phyloP scores from a whole-genome alignment of 306 rosid genomes.

The Gastrolobium bilobum region DNA sequence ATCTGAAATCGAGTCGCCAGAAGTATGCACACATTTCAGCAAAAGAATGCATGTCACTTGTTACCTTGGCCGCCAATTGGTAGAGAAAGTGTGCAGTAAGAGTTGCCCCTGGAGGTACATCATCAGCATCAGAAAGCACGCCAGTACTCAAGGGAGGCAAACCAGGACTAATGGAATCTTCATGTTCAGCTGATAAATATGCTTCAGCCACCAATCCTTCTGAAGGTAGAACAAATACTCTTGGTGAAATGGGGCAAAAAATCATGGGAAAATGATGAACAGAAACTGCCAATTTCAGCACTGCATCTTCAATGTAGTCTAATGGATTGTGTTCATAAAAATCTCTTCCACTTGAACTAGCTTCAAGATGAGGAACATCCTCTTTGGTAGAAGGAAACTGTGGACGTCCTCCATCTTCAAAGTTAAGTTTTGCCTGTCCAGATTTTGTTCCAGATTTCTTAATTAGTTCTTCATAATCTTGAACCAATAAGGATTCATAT shows the following conservation, averaged over 20 bases:
- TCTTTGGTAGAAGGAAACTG: slow-evolving; percentile 60
- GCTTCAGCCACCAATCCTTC: slow-evolving; percentile 89
- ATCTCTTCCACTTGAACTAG: slow-evolving; percentile 72
- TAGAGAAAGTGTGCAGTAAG: slow-evolving; percentile 93
- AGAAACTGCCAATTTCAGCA: slow-evolving; percentile 72
- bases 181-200: slow-evolving; percentile 71
- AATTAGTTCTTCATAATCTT: slow-evolving; percentile 89
- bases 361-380: slow-evolving; percentile 57
- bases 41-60: slow-evolving; percentile 40
- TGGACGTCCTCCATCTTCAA: slow-evolving; percentile 68
- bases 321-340: slow-evolving; percentile 57
- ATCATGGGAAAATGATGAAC: slow-evolving; percentile 92
- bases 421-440: slow-evolving; percentile 47
- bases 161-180: slow-evolving; percentile 81
- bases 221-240: slow-evolving; percentile 96
- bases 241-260: slow-evolving; percentile 87
- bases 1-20: slow-evolving; percentile 24
- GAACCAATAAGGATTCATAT: slow-evolving; percentile 88
- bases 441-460: slow-evolving; percentile 62
- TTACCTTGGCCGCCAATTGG: slow-evolving; percentile 93
- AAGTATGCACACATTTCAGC: slow-evolving; percentile 41
- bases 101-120: slow-evolving; percentile 85
- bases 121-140: slow-evolving; percentile 79
- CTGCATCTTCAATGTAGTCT: slow-evolving; percentile 62
- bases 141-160: slow-evolving; percentile 92